Evolutionary conservation across 306 rosid species (phyloP).

Genomic region (Vicia faba): DNA sequence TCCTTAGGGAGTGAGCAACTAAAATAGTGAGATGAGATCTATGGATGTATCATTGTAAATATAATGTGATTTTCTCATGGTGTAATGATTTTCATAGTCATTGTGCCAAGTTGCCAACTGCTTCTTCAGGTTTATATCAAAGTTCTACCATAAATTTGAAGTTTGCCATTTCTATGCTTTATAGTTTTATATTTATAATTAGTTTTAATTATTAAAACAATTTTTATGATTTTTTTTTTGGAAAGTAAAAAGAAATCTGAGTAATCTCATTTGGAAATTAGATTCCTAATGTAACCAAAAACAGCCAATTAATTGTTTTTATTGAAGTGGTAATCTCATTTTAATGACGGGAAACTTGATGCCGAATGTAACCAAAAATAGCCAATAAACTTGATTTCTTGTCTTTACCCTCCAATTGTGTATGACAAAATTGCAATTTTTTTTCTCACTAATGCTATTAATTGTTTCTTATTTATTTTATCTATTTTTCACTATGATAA

Average conservation of each 20-base stretch:
- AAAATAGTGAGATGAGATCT: constrained; percentile 34
- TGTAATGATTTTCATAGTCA: constrained; percentile 28
- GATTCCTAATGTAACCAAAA: not conserved
- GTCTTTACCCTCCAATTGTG: too few relatives aligned
- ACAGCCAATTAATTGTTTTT: not conserved
- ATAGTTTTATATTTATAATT: not conserved
- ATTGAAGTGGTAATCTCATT: too few relatives aligned
- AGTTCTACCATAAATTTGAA: not conserved
- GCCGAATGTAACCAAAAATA: too few relatives aligned
- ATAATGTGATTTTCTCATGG: constrained; percentile 28
- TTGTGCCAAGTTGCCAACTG: constrained; percentile 17
- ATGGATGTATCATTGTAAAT: constrained; percentile 39
- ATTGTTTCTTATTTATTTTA: too few relatives aligned
- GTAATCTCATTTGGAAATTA: not conserved
- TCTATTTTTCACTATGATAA: too few relatives aligned
- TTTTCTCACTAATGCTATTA: too few relatives aligned
- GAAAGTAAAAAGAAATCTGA: not conserved
- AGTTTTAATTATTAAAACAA: not conserved
- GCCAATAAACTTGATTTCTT: too few relatives aligned
- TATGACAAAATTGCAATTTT: too few relatives aligned
- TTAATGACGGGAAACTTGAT: too few relatives aligned
- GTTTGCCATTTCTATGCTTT: not conserved
- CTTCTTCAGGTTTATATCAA: constrained; percentile 17
- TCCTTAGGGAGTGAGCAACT: constrained; percentile 17
- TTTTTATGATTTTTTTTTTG: not conserved